These are phyloP conservation scores for Ascochyta koolunga DNA, from an alignment of 2,329 filamentous ascomycete genomes.

Conservation along the genomic window DNA sequence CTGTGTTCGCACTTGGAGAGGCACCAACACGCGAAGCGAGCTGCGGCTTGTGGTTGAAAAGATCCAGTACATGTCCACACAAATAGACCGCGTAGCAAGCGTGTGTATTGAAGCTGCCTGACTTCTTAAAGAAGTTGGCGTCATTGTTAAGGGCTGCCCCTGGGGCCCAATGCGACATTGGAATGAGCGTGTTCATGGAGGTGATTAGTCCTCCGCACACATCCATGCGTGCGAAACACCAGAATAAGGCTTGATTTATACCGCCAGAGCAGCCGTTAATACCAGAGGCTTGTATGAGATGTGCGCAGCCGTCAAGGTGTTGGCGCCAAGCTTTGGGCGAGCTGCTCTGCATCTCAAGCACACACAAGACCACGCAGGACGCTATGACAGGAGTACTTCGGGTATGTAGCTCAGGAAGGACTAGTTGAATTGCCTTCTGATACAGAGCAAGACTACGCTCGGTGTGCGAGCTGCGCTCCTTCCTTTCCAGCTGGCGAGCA, in stretches of 20 bases:
- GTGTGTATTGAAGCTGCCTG: neutral
- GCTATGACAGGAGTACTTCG: constrained; percentile 55
- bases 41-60: neutral
- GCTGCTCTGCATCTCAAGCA: constrained; percentile 58
- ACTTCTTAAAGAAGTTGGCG: neutral
- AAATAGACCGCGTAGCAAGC: neutral
- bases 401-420: constrained; percentile 52
- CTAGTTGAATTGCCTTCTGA: constrained; percentile 59
- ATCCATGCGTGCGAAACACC: constrained; percentile 66
- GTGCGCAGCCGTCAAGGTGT: constrained; percentile 63
- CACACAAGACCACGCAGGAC: constrained; percentile 56
- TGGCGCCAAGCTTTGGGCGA: constrained; percentile 59
- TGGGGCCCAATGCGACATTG: constrained; percentile 57
- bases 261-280: constrained; percentile 60
- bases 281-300: constrained; percentile 57
- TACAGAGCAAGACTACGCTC: constrained; percentile 61
- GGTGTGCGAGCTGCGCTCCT: constrained; percentile 52
- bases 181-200: constrained; percentile 57
- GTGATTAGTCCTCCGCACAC: constrained; percentile 63
- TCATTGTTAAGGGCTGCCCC: constrained; percentile 27
- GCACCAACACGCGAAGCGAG: neutral
- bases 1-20: neutral
- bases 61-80: neutral
- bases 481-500: constrained; percentile 61
- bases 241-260: constrained; percentile 61